Base-by-base conservation (phyloP, 2,329 filamentous ascomycete genomes). In the Dendrostoma leiphaemia region DNA sequence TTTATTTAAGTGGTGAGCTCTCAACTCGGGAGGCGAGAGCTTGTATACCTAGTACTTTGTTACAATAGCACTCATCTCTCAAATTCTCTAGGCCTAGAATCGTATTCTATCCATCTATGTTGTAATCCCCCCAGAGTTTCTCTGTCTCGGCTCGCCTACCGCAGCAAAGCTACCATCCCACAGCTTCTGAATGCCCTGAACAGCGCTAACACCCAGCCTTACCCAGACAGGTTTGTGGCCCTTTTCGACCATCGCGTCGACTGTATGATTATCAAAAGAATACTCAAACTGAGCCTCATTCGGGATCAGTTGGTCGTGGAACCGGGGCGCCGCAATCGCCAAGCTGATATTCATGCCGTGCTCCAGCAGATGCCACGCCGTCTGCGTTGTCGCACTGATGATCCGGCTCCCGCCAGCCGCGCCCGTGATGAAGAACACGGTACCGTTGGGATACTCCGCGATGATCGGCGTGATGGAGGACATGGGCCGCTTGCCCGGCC, bases 391-490 rank as follows among this genome's bases (percentile, higher is more conserved):
- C 0, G 89, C 75, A 0, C 90, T 95, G 63, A 91, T 93, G 68
- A 96, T 96, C 3, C 90, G 80, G 38, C 86, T 90, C 0, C 92
- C 92, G 1, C 92, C 92, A 0, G 91, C 91, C 0, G 90, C 84
- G 3, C 91, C 91, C 0, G 89, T 83, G 17, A 86, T 77, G 56
- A 92, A 81, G 65, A 87, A 90, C 0, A 96, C 75, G 2, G 76
- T 79, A 0, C 85, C 82, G 53, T 91, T 84, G 1, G 81, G 71
- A 26, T 83, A 78, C 63, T 92, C 57, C 52, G 88, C 87, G 38
- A 97, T 95, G 28, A 90, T 77, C 4, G 92, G 91, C 0, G 88
- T 85, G 62, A 94, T 91, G 59, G 88, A 92, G 2, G 88, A 92
- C 4, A 97, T 75, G 0, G 92, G 91, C 0, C 93, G 83, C 71